Conservation (phyloP, 2,329 filamentous ascomycete genomes). For the Curvularia sp. region DNA sequence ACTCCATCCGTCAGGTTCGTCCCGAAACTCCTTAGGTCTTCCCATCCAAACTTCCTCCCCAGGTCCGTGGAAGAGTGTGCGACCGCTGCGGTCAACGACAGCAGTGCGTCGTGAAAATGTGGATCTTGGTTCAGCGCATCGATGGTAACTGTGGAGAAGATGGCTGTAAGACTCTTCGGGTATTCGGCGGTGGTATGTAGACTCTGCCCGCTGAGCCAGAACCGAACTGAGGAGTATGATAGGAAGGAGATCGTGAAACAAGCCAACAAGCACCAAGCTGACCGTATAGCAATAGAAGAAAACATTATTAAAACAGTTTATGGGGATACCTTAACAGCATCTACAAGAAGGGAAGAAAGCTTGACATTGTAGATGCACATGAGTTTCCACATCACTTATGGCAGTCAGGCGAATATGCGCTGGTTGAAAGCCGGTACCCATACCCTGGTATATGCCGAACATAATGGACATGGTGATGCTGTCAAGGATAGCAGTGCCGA, state of each 20-base stretch:
- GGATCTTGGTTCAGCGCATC: constrained; percentile 35
- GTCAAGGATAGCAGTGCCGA: constrained; percentile 22
- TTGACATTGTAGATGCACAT: constrained; percentile 12
- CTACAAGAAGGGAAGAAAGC: constrained; percentile 10
- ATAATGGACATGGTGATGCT: constrained; percentile 2
- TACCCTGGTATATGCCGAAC: constrained; percentile 23
- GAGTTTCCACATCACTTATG: constrained; percentile 19
- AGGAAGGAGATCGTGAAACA: constrained; percentile 24
- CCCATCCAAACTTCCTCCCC: constrained; percentile 24
- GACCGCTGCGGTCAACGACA: constrained; percentile 33
- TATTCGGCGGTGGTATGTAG: constrained; percentile 4
- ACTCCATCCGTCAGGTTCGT: constrained; percentile 27
- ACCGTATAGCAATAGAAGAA: constrained; percentile 32
- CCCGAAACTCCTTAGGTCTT: constrained; percentile 27
- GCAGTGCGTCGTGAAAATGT: constrained; percentile 30
- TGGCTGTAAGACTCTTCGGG: constrained; percentile 13
- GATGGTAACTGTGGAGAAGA: constrained; percentile 34
- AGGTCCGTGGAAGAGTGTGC: constrained; percentile 31
- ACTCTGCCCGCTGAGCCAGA: constrained; percentile 26
- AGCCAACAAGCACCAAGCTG: constrained; percentile 37
- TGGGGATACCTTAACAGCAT: constrained; percentile 16
- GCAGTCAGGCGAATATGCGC: neutral
- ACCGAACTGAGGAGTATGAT: constrained; percentile 23
- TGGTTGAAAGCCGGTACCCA: constrained; percentile 3
- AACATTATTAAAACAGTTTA: constrained; percentile 37